Evolutionary conservation across 768 basidiomycete genomes (phyloP).

Genomic region (Mycena kentingensis): DNA sequence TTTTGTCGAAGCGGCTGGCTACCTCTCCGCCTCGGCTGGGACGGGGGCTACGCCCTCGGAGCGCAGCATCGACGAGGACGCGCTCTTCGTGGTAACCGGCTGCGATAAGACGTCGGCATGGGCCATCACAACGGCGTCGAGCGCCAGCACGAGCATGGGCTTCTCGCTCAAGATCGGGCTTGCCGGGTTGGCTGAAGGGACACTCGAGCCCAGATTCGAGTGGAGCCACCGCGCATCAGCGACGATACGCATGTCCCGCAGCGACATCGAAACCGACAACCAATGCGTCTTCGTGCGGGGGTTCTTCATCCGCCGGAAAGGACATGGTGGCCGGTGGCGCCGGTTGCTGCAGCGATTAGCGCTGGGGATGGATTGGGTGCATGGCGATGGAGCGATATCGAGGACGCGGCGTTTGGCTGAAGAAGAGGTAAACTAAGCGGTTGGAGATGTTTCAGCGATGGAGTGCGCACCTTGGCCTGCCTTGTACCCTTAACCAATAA

Average conservation of each 20-base stretch:
- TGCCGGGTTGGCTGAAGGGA: slow-evolving; percentile 2
- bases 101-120: slow-evolving; percentile 25
- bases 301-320: not conserved
- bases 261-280: slow-evolving; percentile 8
- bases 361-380: too few species aligned
- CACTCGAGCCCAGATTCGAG: slow-evolving; percentile 6
- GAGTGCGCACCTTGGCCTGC: too few species aligned
- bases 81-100: slow-evolving; percentile 22
- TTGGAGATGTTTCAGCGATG: too few species aligned
- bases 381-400: too few species aligned
- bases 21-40: not conserved
- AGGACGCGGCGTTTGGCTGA: too few species aligned
- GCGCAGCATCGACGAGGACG: not conserved
- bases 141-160: not conserved
- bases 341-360: not conserved
- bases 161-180: slow-evolving; percentile 9
- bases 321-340: too few species aligned
- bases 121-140: slow-evolving; percentile 18
- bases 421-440: too few species aligned
- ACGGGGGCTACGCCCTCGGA: not conserved
- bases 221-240: slow-evolving; percentile 11
- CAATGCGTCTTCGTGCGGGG: slow-evolving; percentile 20
- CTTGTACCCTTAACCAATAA: too few species aligned
- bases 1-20: slow-evolving; percentile 4
- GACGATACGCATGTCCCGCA: not conserved